Evolutionary conservation across 1,284 basidiomycete species (phyloP).

Genomic region (Vanrija sp.): DNA sequence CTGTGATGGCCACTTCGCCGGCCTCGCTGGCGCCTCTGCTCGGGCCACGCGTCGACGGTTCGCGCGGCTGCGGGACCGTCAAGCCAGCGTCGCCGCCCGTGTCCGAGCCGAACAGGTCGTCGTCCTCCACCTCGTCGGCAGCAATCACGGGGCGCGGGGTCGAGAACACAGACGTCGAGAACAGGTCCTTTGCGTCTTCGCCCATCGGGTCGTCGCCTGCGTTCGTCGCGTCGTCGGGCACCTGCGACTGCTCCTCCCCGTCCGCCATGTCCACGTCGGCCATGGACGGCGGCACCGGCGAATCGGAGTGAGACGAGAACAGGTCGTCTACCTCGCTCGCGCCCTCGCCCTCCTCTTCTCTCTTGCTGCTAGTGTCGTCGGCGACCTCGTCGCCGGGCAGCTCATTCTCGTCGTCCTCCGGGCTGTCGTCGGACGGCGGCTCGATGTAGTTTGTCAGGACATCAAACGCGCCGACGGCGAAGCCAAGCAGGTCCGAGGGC

Average conservation of each 20-base stretch:
- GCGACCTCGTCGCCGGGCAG: conserved; percentile 8
- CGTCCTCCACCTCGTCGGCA: not conserved
- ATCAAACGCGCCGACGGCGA: conserved; percentile 32
- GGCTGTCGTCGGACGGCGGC: conserved; percentile 9
- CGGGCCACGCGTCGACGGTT: conserved; percentile 3
- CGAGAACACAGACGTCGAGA: not conserved
- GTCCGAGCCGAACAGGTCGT: not conserved
- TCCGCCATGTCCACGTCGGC: not conserved
- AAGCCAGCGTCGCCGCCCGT: not conserved
- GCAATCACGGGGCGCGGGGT: not conserved
- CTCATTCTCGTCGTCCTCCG: conserved; percentile 7
- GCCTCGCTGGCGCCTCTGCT: not conserved
- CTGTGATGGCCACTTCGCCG: conserved; percentile 24
- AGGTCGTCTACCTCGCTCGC: conserved; percentile 36
- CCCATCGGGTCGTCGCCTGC: not conserved
- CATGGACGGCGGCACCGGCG: conserved; percentile 3
- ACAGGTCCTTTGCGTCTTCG: not conserved
- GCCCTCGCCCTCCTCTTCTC: conserved; percentile 10
- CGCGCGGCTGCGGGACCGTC: not conserved
- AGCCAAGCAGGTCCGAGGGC: conserved; percentile 24
- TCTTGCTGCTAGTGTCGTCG: conserved; percentile 12
- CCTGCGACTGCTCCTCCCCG: not conserved
- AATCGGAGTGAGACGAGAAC: conserved; percentile 30
- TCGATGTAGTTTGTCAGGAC: conserved; percentile 30
- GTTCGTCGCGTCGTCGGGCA: too few relatives aligned